Conservation (phyloP, 2,329 filamentous ascomycete genomes). For the Trichoderma hamatum region DNA sequence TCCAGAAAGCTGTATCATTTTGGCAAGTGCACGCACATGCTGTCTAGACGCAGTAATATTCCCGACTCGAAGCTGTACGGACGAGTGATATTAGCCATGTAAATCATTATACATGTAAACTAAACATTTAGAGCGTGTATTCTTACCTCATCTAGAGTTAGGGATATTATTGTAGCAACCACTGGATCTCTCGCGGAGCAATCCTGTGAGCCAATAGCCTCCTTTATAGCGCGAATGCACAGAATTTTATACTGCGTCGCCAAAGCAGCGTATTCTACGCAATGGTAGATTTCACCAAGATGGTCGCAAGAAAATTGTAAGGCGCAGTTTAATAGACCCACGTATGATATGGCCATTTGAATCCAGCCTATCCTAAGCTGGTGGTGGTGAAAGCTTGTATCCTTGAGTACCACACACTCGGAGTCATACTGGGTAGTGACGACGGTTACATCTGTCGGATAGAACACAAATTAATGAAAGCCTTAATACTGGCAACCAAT, state of each 20-base stretch:
- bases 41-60: conserved; percentile 1
- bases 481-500: background rate
- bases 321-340: background rate
- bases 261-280: background rate
- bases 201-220: background rate
- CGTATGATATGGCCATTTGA: background rate
- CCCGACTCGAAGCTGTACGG: background rate
- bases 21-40: conserved; percentile 10
- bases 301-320: background rate
- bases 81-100: too few relatives aligned
- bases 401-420: conserved; percentile 2
- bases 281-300: background rate
- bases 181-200: background rate
- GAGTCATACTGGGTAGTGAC: conserved; percentile 5
- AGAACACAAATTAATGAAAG: background rate
- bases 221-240: background rate
- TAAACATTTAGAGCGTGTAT: background rate
- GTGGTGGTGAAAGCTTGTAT: background rate
- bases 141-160: background rate
- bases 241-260: conserved; percentile 1
- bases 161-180: background rate
- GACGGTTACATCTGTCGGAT: background rate
- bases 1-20: background rate
- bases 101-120: background rate
- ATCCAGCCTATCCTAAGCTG: conserved; percentile 4